Evolutionary conservation across 306 rosid species (phyloP).

Genomic region (Lathyrus tuberosus): DNA sequence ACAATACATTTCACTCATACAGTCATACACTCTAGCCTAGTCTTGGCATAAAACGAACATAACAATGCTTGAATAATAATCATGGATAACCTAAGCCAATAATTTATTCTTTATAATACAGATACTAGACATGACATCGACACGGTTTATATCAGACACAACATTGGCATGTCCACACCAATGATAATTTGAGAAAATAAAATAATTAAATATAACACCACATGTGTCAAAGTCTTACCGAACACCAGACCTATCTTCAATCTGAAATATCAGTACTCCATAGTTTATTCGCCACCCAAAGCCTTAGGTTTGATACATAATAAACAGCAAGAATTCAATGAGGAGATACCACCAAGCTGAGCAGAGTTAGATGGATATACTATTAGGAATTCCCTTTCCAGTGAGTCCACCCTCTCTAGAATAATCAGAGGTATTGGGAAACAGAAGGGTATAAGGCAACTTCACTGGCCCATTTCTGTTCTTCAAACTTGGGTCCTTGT

Average conservation of each 20-base stretch:
- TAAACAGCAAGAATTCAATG: conserved; percentile 5
- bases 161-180: too few species aligned
- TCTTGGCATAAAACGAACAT: conserved; percentile 11
- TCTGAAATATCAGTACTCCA: background rate
- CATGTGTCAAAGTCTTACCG: background rate
- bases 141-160: too few species aligned
- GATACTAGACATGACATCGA: background rate
- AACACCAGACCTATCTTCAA: background rate
- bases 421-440: conserved; percentile 75
- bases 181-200: background rate
- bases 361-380: conserved; percentile 62
- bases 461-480: conserved; percentile 80
- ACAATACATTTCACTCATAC: background rate
- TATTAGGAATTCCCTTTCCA: conserved; percentile 94
- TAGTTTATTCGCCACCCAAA: background rate
- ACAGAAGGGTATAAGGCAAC: conserved; percentile 75
- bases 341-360: background rate
- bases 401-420: conserved; percentile 76
- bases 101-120: background rate
- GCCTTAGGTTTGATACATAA: background rate
- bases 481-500: conserved; percentile 59
- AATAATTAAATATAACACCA: background rate
- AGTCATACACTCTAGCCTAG: background rate
- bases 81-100: background rate
- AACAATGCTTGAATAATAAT: background rate